These are phyloP conservation scores for Dianthus caryophyllus DNA, from an alignment of 148 eudicot genomes.

Conservation along the genomic window DNA sequence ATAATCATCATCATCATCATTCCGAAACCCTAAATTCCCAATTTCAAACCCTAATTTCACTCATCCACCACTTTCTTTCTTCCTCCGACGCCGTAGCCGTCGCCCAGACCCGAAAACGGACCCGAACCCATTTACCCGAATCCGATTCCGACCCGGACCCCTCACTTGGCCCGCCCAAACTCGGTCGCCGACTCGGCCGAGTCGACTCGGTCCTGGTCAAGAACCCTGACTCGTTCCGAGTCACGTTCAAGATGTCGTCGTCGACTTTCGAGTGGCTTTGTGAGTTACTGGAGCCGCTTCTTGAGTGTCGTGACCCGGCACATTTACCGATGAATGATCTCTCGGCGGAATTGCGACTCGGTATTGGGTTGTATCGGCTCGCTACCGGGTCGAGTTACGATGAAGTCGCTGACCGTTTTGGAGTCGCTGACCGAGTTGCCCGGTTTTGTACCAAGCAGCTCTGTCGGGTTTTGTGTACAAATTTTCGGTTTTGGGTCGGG, in stretches of 20 bases:
- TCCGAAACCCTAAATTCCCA: slow-evolving; percentile 17
- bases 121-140: slow-evolving; percentile 26
- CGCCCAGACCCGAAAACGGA: slow-evolving; percentile 46
- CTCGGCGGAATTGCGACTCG: slow-evolving; percentile 57
- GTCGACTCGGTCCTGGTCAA: slow-evolving; percentile 35
- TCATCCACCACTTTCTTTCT: slow-evolving; percentile 42
- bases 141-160: slow-evolving; percentile 12
- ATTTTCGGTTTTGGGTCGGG: slow-evolving; percentile 85
- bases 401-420: slow-evolving; percentile 51
- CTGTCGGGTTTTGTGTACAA: slow-evolving; percentile 80
- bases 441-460: slow-evolving; percentile 63
- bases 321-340: slow-evolving; percentile 34
- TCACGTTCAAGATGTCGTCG: slow-evolving; percentile 50
- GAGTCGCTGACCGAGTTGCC: slow-evolving; percentile 44
- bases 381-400: slow-evolving; percentile 57
- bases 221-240: slow-evolving; percentile 49
- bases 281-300: slow-evolving; percentile 69
- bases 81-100: slow-evolving; percentile 39
- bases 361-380: slow-evolving; percentile 65
- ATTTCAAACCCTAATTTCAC: slow-evolving; percentile 25
- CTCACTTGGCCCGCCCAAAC: slow-evolving; percentile 12
- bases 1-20: slow-evolving; percentile 7
- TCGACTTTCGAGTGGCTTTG: slow-evolving; percentile 78
- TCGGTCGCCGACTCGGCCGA: slow-evolving; percentile 24
- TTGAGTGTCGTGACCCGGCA: slow-evolving; percentile 86